A percentile compares a stretch with the other conserved stretches of the same genome.
phyloP scores from a whole-genome alignment of 257 asterid species.

The Ehretia macrophylla region DNA sequence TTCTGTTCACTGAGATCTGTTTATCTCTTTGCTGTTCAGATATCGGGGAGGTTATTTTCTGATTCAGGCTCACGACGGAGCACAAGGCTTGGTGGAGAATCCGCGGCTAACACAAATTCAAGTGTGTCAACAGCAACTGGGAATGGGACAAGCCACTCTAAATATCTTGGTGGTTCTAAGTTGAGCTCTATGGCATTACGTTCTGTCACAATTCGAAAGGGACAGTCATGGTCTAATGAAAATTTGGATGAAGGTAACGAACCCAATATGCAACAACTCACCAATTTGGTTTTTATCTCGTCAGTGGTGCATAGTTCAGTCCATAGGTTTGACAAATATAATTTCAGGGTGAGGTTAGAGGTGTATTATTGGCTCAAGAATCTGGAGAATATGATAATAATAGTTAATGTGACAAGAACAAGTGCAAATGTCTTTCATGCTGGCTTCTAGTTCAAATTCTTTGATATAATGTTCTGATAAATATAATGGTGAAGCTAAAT shows the following conservation, averaged over 20 bases:
- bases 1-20: slow-evolving; percentile 14
- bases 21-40: slow-evolving; percentile 42
- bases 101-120: slow-evolving; percentile 43
- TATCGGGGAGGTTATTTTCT: slow-evolving; percentile 90
- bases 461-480: too few relatives aligned
- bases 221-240: slow-evolving; percentile 62
- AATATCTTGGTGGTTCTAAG: slow-evolving; percentile 62
- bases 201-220: slow-evolving; percentile 60
- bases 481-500: too few relatives aligned
- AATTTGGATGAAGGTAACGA: slow-evolving; percentile 72
- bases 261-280: slow-evolving; percentile 16
- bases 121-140: slow-evolving; percentile 49
- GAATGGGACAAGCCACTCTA: slow-evolving; percentile 64
- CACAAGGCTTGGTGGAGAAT: slow-evolving; percentile 87
- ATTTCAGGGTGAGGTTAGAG: too few relatives aligned
- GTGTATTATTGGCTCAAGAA: too few relatives aligned
- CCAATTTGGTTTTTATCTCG: background rate
- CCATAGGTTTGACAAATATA: too few relatives aligned
- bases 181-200: slow-evolving; percentile 55
- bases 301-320: too few relatives aligned
- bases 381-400: too few relatives aligned
- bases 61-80: slow-evolving; percentile 94
- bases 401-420: too few relatives aligned
- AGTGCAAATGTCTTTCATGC: too few relatives aligned
- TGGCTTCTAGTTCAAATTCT: too few relatives aligned